Evolutionary conservation across 2,329 filamentous ascomycete species (phyloP).

Genomic region (Claviceps sp.): DNA sequence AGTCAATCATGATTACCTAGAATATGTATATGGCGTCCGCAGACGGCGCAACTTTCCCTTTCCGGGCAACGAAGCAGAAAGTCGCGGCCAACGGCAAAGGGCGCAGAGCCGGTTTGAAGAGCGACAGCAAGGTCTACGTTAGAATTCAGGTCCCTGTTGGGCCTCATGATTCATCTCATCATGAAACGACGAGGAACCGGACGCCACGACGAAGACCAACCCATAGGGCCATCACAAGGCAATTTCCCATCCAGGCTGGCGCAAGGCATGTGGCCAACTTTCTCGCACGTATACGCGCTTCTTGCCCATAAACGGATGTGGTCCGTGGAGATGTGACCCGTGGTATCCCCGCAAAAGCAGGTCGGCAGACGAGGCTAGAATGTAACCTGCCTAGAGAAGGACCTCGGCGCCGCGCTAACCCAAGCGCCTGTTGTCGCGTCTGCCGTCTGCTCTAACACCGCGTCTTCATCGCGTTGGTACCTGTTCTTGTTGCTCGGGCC

Average conservation of each 20-base stretch:
- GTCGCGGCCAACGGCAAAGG: too few relatives aligned
- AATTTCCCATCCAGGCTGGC: neutral
- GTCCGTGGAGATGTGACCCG: neutral
- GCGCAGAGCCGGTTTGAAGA: too few relatives aligned
- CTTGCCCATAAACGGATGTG: too few relatives aligned
- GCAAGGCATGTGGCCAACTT: neutral
- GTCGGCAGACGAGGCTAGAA: neutral
- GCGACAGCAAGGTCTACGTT: too few relatives aligned
- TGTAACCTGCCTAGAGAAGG: slow-evolving; percentile 6
- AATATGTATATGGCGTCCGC: too few relatives aligned
- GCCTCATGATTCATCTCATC: too few relatives aligned
- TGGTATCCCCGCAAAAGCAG: neutral
- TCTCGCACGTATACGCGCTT: too few relatives aligned
- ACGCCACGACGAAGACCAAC: neutral
- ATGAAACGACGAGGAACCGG: too few relatives aligned
- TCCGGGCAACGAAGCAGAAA: too few relatives aligned
- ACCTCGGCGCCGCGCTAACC: neutral
- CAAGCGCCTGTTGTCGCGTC: neutral
- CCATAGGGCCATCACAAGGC: neutral
- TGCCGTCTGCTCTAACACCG: neutral
- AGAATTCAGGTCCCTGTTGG: too few relatives aligned
- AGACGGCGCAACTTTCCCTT: too few relatives aligned
- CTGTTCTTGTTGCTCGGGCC: neutral
- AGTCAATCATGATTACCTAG: too few relatives aligned
- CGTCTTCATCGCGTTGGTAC: neutral